A percentile compares a stretch with the other conserved stretches of the same genome.
Evolutionary conservation across 176 grass and related monocot genomes (phyloP).

Genomic region (Oryza glaberrima): DNA sequence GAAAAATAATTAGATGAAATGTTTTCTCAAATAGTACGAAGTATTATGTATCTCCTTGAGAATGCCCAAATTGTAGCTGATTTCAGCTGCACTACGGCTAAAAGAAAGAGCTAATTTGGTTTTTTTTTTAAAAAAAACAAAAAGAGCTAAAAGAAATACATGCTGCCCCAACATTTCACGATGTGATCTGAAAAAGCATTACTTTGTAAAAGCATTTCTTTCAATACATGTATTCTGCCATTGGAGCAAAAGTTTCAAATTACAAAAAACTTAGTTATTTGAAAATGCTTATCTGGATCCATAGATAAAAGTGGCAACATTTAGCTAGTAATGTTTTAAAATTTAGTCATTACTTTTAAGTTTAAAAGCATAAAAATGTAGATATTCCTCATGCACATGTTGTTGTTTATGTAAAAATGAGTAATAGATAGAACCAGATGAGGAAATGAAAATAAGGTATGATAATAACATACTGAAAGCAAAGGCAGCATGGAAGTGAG

Average conservation of each 20-base stretch:
- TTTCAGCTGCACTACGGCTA: background rate
- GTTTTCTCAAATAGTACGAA: too few species aligned
- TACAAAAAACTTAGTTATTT: too few species aligned
- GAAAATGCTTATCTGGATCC: too few species aligned
- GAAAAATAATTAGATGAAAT: background rate
- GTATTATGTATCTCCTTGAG: slow-evolving; percentile 8
- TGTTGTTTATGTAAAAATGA: background rate
- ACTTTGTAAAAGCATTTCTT: slow-evolving; percentile 2
- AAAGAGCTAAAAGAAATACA: background rate
- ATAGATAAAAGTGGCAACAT: background rate
- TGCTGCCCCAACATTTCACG: background rate
- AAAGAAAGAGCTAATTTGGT: background rate
- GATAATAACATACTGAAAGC: slow-evolving; percentile 66
- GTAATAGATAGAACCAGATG: background rate
- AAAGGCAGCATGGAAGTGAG: slow-evolving; percentile 88
- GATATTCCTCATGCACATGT: background rate
- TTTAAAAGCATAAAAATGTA: background rate
- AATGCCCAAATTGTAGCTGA: background rate
- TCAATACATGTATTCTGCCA: background rate
- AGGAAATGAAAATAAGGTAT: background rate
- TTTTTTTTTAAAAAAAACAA: too few species aligned
- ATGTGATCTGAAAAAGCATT: background rate
- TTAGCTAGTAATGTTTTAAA: background rate
- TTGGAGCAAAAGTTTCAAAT: background rate
- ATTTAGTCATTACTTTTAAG: background rate